Conservation (phyloP, 495 filamentous ascomycete species). For the Penicillium subrubescens region DNA sequence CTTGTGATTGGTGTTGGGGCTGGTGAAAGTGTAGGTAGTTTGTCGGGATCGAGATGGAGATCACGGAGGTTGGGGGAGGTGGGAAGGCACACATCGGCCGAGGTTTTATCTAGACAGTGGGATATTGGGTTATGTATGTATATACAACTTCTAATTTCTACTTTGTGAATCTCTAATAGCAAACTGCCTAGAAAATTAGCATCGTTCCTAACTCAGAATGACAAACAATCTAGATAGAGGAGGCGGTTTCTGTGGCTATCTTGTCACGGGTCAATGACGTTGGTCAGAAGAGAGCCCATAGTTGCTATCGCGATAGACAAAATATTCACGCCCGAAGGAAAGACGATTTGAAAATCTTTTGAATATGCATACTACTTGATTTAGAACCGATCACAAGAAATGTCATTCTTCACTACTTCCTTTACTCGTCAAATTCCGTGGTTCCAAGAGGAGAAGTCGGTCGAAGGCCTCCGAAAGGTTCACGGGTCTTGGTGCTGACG, state of each 20-base stretch:
- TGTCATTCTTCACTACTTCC: too few relatives aligned
- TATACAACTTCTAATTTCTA: neutral
- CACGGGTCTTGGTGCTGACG: constrained; percentile 38
- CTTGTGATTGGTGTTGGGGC: neutral
- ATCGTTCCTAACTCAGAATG: neutral
- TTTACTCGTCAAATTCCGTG: neutral
- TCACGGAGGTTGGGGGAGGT: neutral
- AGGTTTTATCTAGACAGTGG: neutral
- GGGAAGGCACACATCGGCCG: neutral
- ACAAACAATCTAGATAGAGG: neutral
- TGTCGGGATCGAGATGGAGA: neutral
- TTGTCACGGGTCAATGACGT: neutral
- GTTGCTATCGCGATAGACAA: neutral
- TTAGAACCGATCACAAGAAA: neutral
- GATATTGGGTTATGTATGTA: neutral
- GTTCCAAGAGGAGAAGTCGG: constrained; percentile 11
- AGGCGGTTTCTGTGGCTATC: neutral
- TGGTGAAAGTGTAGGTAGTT: neutral
- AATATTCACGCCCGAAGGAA: neutral
- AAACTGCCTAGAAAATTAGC: neutral
- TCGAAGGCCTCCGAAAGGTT: constrained; percentile 23
- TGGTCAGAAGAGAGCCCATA: neutral
- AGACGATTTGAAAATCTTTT: neutral
- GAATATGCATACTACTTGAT: neutral
- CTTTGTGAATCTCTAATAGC: neutral